phyloP scores from a whole-genome alignment of 1,284 basidiomycete genomes.

The Papiliotrema nemorosa region DNA sequence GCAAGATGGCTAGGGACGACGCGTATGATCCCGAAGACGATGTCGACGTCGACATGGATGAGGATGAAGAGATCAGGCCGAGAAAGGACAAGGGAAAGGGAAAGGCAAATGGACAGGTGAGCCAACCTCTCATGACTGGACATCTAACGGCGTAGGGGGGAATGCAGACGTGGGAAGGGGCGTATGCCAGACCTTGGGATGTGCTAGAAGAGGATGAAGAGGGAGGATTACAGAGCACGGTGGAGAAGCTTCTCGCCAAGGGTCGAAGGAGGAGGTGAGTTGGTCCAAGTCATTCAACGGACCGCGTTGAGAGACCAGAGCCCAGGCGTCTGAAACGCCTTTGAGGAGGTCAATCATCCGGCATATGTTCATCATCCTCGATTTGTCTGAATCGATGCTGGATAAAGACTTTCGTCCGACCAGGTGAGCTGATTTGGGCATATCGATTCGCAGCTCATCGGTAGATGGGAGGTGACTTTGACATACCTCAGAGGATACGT shows the following conservation, averaged over 20 bases:
- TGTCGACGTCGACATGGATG: constrained; percentile 7
- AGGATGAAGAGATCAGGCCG: constrained; percentile 10
- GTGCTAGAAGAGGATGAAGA: constrained; percentile 92
- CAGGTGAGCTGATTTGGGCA: constrained; percentile 52
- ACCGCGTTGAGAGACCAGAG: constrained; percentile 25
- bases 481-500: constrained; percentile 89
- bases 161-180: constrained; percentile 79
- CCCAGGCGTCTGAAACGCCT: constrained; percentile 69
- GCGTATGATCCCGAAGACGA: constrained; percentile 1
- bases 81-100: constrained; percentile 9
- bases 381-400: constrained; percentile 86
- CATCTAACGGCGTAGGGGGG: not conserved
- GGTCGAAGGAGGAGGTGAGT: constrained; percentile 74
- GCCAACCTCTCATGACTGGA: not conserved
- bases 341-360: constrained; percentile 94
- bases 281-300: not conserved
- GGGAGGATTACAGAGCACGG: constrained; percentile 83
- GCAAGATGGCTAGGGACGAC: constrained; percentile 2
- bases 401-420: constrained; percentile 95
- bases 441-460: not conserved
- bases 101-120: constrained; percentile 2
- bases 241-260: constrained; percentile 81
- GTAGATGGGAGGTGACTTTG: constrained; percentile 73
- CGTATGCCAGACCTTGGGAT: constrained; percentile 93
- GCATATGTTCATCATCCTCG: constrained; percentile 84